These are phyloP conservation scores for Austroboletus eburneus DNA, from an alignment of 768 basidiomycete genomes.

Conservation along the genomic window DNA sequence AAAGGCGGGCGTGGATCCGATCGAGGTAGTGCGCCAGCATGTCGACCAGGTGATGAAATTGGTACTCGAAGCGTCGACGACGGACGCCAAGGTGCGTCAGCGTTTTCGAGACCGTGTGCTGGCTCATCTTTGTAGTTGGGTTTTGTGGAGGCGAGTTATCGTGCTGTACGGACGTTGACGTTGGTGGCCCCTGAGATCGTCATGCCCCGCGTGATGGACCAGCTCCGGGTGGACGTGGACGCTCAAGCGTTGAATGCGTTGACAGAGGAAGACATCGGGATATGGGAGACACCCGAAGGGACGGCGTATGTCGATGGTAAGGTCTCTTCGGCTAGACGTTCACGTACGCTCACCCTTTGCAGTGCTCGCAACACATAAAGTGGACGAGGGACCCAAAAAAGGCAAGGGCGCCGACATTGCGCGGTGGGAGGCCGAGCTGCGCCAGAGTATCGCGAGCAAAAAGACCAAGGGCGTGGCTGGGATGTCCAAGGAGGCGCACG, in stretches of 20 bases:
- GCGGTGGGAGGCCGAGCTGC: conserved; percentile 94
- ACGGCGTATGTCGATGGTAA: conserved; percentile 75
- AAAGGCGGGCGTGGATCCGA: conserved; percentile 62
- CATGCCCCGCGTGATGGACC: conserved; percentile 66
- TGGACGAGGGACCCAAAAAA: conserved; percentile 50
- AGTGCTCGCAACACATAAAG: conserved; percentile 66
- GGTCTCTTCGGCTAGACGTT: no score
- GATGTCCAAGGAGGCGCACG: conserved; percentile 82
- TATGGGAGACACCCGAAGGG: conserved; percentile 87
- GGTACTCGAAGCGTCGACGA: conserved; percentile 44
- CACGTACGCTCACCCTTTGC: no score
- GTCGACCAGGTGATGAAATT: conserved; percentile 46
- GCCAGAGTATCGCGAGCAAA: conserved; percentile 79
- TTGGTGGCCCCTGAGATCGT: conserved; percentile 73
- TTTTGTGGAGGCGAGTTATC: conserved; percentile 66
- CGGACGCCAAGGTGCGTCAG: conserved; percentile 42
- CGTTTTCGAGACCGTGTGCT: no score
- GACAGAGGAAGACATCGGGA: conserved; percentile 69
- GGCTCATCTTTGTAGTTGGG: conserved; percentile 35
- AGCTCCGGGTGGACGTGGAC: conserved; percentile 63
- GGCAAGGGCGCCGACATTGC: conserved; percentile 88
- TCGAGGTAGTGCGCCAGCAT: conserved; percentile 48
- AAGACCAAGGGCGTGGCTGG: conserved; percentile 43
- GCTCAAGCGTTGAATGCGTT: conserved; percentile 54
- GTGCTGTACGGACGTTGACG: conserved; percentile 67